Conservation (phyloP, 164 flowering plant species). For the Berberis vulgaris region DNA sequence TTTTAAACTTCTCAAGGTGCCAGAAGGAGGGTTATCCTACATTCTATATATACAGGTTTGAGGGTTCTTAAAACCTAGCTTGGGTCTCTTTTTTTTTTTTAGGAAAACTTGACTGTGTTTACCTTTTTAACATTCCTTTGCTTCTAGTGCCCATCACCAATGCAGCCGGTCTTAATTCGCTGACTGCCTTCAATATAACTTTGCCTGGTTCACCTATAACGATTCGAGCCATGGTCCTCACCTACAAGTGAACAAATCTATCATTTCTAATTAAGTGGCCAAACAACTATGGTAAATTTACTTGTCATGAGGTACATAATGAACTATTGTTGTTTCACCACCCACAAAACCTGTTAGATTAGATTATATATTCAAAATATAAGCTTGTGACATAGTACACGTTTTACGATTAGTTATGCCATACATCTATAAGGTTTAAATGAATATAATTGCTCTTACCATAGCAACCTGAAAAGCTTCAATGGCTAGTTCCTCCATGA, state of each 20-base stretch:
- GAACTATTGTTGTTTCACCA: too few relatives aligned
- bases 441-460: conserved; percentile 29
- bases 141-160: conserved; percentile 93
- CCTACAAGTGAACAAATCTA: conserved; percentile 24
- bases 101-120: background rate
- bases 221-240: conserved; percentile 57
- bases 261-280: background rate
- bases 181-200: conserved; percentile 82
- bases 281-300: background rate
- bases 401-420: too few relatives aligned
- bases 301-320: background rate
- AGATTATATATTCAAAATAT: too few relatives aligned
- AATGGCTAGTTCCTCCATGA: conserved; percentile 75
- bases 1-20: too few relatives aligned
- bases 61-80: too few relatives aligned
- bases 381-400: too few relatives aligned
- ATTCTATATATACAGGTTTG: too few relatives aligned
- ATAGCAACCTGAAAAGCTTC: conserved; percentile 76
- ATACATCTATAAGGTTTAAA: background rate
- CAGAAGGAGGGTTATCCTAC: too few relatives aligned
- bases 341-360: too few relatives aligned
- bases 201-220: conserved; percentile 88
- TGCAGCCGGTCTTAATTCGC: conserved; percentile 73
- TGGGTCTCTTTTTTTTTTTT: too few relatives aligned
- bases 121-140: conserved; percentile 68